Base-by-base conservation (phyloP, 441 rosid species). In the Adansonia madagascariensis region DNA sequence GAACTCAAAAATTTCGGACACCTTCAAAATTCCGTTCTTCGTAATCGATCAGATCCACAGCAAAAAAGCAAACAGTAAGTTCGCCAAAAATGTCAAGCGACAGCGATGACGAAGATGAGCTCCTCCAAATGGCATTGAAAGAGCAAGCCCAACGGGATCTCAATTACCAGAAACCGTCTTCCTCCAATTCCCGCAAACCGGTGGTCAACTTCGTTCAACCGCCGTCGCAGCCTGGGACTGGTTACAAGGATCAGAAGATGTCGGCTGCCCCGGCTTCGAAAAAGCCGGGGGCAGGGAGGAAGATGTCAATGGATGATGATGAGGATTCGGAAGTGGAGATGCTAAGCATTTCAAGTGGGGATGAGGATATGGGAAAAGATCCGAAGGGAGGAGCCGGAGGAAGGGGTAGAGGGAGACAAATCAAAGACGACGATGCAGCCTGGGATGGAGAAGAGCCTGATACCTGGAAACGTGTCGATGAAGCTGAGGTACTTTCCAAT, bases 341-440 rank as follows among this genome's bases (percentile, higher is more conserved):
- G 94, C 91, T 96, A 10, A 96, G 99, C 81, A 96, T 96, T 79
- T 96, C 99, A 49, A 96, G 99, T 74, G 98, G 99, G 63, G 99
- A 95, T 59, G 98, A 95, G 81, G 98, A 92, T 44, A 74, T 81
- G 53, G 81, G 74, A 39, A 90, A 81, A 83, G 93, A 88, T 80
- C 82, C 80, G 15, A 83, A 59, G 43, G 79, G 78, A 50, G 80
- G 86, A 46, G 76, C 55, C 15, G 78, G 77, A 17, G 75, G 83
- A 10, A 82, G 79, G 41, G 86, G 73, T 46, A 61, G 75, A 47
- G 87, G 89, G 71, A 44, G 86, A 75, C 83, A 79, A 4, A 83
- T 80, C 79, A 86, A 84, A 69, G 94, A 89, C 9, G 98, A 91
- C 35, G 95, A 93, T 66, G 79, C 80, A 41, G 80, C 69, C 39